Evolutionary conservation across 305 asterid genomes (phyloP), one percentile per base, ranked within the genome.

Genomic region (Solanum hybrid): DNA sequence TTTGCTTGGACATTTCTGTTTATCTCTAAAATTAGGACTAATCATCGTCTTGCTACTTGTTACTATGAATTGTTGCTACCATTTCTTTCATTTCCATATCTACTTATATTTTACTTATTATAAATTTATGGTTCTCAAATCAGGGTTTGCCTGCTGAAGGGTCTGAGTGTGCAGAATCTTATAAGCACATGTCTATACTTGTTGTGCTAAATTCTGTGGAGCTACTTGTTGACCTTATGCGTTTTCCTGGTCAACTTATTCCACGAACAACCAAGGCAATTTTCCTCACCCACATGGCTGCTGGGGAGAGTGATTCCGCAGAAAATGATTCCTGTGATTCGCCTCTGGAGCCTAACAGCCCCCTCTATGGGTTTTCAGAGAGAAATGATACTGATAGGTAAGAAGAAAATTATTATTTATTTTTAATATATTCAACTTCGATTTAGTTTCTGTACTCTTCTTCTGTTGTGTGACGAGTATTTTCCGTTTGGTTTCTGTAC

Each of bases 281-380:
- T 88, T 96, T 92, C 92, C 93, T 97, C 96, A 95, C 98, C 91
- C 99, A 97, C 90, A 90, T 98, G 88, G 98, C 95, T 91, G 98
- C 99, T 10, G 99, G 98, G 90, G 99, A 98, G 94, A 98, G 99
- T 92, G 99, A 97, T 90, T 96, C 99, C 90, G 99, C 99, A 89
- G 99, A 98, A 93, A 98, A 98, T 95, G 99, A 98, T 93, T 96
- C 99, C 86, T 98, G 99, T 85, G 99, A 98, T 95, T 98, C 99
- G 45, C 99, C 99, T 29, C 90, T 98, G 93, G 99, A 96, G 93
- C 99, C 99, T 56, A 97, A 98, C 90, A 98, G 99, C 92, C 99
- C 99, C 76, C 96, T 97, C 29, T 97, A 91, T 89, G 99, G 98
- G 90, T 93, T 94, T 91, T 90, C 99, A 7, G 99, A 98, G 89